Percentiles rank a stretch among this genome's conserved stretches.
phyloP scores from a whole-genome alignment of 139 green algal genomes.

The Pleodorina starrii region DNA sequence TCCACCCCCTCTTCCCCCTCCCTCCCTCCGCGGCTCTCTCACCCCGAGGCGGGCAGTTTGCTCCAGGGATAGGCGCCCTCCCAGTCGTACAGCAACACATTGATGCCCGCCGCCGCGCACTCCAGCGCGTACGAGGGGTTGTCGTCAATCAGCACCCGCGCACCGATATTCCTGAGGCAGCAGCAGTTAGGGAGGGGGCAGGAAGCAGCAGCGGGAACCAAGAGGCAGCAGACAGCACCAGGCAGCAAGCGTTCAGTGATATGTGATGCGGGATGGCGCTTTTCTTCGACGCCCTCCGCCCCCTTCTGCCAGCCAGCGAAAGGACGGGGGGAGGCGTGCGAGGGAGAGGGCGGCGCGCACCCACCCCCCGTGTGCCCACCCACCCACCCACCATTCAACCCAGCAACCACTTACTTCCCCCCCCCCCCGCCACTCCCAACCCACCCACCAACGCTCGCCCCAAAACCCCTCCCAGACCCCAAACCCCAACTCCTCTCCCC shows the following conservation, averaged over 20 bases:
- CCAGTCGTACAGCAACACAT: slow-evolving; percentile 96
- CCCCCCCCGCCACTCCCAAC: not conserved
- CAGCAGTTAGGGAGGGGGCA: too few relatives aligned
- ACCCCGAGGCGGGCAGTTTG: slow-evolving; percentile 71
- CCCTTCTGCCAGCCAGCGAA: too few relatives aligned
- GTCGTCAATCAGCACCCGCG: slow-evolving; percentile 94
- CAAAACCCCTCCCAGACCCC: not conserved
- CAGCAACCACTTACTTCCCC: not conserved
- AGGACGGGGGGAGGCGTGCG: too few relatives aligned
- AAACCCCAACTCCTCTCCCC: too few relatives aligned
- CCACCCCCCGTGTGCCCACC: too few relatives aligned
- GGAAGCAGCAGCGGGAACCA: too few relatives aligned
- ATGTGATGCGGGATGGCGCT: too few relatives aligned
- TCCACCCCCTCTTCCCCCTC: not conserved
- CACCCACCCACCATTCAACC: too few relatives aligned
- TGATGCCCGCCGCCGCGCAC: slow-evolving; percentile 87
- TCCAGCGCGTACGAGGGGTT: slow-evolving; percentile 94
- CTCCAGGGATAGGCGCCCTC: slow-evolving; percentile 89
- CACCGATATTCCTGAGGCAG: slow-evolving; percentile 79
- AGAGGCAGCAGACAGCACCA: too few relatives aligned
- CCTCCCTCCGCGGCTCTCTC: not conserved
- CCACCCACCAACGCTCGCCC: not conserved
- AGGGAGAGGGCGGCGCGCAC: too few relatives aligned
- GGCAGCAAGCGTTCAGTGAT: too few relatives aligned
- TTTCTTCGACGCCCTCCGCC: too few relatives aligned